Base-by-base conservation (phyloP, 225 moss, liverwort and hornwort species). In the Rhytidiadelphus loreus region DNA sequence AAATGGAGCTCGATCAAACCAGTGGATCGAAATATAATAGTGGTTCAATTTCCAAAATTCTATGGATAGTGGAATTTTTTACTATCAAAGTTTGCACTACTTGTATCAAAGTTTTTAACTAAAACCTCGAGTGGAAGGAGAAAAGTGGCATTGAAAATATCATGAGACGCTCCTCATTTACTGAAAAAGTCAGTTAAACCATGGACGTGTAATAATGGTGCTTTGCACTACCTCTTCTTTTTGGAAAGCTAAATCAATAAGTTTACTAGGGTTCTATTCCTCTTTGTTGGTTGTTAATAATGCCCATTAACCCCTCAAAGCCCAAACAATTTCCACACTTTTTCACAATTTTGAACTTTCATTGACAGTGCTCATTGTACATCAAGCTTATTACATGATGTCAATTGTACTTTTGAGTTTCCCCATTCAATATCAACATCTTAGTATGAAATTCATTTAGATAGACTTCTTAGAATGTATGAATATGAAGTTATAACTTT, bases 201-300 rank as follows among this genome's bases (percentile, higher is more conserved):
- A 4, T 2, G 11, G 2, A 16, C 11, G 16, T 7, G 3, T 43
- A 16, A 9, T 15, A 43, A 29, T 72, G 17, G 28, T 28, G 44
- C 16, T 28, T 43, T 16, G 44, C 16, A 26, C 9, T 5, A 9
- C 16, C 26, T 26, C 26, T 2, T 5, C 15, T 13, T 23, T 39
- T 13, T 23, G 14, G 41, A 69, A 24, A 43, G 43, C 2, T 72
- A 9, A 69, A 23, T 25, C 25, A 70, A 15, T 41, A 46, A 46
- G 46, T 9, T 46, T 46, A 24, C 3, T 15, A 41, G 25, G 3
- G 16, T 1, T 26, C 1, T 2, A 0, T 2, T 43, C 9, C 2
- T 43, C 3, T 43, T 6, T 0, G 1, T 5, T 50, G 9, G 3
- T 4, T 70, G 41, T 4, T 13, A 70, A 4, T 8, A 8, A 8